phyloP scores from a whole-genome alignment of 2,329 filamentous ascomycete species.

The Penicillium sp. region DNA sequence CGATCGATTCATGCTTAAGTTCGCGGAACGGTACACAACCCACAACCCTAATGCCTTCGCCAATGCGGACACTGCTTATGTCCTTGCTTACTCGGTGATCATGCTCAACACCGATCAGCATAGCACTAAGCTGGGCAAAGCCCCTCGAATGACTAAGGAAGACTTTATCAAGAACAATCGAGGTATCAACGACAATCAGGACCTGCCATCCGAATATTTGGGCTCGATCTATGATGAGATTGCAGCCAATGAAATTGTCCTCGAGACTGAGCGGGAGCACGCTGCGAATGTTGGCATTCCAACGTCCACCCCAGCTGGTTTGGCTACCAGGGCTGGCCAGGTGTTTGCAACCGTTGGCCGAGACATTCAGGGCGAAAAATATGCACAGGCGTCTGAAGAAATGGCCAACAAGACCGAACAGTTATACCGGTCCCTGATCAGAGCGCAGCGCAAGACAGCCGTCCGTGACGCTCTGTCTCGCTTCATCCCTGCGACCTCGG shows the following conservation, averaged over 20 bases:
- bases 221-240: conserved; percentile 91
- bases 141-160: conserved; percentile 83
- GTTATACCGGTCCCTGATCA: conserved; percentile 88
- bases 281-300: conserved; percentile 73
- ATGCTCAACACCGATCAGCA: conserved; percentile 95
- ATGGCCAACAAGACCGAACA: conserved; percentile 80
- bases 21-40: conserved; percentile 90
- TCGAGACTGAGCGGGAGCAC: conserved; percentile 85
- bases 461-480: conserved; percentile 63
- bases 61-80: conserved; percentile 96
- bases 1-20: conserved; percentile 98
- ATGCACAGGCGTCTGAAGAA: conserved; percentile 91
- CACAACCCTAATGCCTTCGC: conserved; percentile 97
- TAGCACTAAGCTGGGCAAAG: conserved; percentile 78
- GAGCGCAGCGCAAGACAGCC: conserved; percentile 79
- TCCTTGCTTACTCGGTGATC: conserved; percentile 93
- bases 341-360: conserved; percentile 88
- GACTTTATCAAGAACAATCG: conserved; percentile 99
- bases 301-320: conserved; percentile 59
- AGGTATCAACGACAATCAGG: conserved; percentile 94
- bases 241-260: conserved; percentile 82
- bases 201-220: conserved; percentile 90
- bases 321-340: conserved; percentile 80
- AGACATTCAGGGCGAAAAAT: conserved; percentile 87
- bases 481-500: conserved; percentile 90